Evolutionary conservation across 805 yeast genomes (phyloP).

Genomic region (Wickerhamomyces subpelliculosus): DNA sequence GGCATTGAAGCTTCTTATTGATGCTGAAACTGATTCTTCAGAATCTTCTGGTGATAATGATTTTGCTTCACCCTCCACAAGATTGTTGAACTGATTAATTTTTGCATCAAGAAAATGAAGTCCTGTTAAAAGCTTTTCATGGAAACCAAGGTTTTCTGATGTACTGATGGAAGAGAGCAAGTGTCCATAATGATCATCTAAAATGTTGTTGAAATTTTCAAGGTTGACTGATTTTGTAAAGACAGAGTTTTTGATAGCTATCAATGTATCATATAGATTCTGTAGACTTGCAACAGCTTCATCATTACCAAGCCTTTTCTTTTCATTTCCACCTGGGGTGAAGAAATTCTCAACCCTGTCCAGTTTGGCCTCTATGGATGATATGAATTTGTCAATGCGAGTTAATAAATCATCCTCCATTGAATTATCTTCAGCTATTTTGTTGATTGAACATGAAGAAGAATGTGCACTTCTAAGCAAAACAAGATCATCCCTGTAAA

Average conservation of each 20-base stretch:
- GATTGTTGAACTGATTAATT: constrained; percentile 30
- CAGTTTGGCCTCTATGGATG: constrained; percentile 19
- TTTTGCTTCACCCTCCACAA: constrained; percentile 22
- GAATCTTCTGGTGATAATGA: constrained; percentile 9
- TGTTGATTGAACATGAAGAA: constrained; percentile 17
- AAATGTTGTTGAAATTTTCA: constrained; percentile 15
- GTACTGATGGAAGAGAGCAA: constrained; percentile 16
- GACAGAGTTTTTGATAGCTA: constrained; percentile 20
- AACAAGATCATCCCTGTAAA: constrained; percentile 15
- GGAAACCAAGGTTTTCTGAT: constrained; percentile 18
- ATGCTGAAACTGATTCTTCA: constrained; percentile 12
- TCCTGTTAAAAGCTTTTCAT: constrained; percentile 28
- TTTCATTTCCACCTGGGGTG: constrained; percentile 1
- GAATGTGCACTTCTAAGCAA: constrained; percentile 18
- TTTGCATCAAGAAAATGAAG: constrained; percentile 34
- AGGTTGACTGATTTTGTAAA: constrained; percentile 14
- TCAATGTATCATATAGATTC: constrained; percentile 20
- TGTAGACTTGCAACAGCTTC: constrained; percentile 17
- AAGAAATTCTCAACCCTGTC: constrained; percentile 19
- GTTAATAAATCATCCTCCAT: constrained; percentile 15
- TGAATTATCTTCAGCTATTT: constrained; percentile 18
- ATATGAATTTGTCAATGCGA: constrained; percentile 18
- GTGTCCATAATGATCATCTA: constrained; percentile 22
- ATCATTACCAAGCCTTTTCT: constrained; percentile 3
- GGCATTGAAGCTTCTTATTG: constrained; percentile 21